Evolutionary conservation across 805 yeast genomes (phyloP).

Genomic region (Wickerhamiella sergipiensis): DNA sequence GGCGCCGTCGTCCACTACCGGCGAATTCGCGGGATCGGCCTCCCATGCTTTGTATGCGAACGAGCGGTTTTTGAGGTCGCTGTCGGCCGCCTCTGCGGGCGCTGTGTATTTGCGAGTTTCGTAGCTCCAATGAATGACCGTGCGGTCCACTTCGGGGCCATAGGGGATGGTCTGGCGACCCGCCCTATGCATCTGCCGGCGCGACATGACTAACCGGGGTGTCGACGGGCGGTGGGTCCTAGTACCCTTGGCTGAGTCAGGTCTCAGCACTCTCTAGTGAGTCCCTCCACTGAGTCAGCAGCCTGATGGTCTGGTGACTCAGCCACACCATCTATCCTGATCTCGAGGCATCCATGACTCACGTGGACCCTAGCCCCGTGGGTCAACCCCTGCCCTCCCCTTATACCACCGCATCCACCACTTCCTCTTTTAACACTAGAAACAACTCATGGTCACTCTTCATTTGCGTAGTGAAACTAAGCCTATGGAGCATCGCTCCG

Average conservation of each 20-base stretch:
- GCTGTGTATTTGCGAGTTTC: constrained; percentile 1
- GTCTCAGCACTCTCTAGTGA: too few species aligned
- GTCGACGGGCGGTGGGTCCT: background rate
- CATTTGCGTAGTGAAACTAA: constrained; percentile 95
- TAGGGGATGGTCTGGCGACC: constrained; percentile 15
- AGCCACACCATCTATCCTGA: too few species aligned
- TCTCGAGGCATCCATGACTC: too few species aligned
- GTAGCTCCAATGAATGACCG: constrained; percentile 13
- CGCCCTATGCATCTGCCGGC: constrained; percentile 14
- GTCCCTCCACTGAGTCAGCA: too few species aligned
- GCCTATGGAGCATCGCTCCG: constrained; percentile 95
- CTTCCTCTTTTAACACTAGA: too few species aligned
- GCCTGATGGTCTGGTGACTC: too few species aligned
- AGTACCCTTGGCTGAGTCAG: background rate
- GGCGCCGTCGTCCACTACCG: constrained; percentile 24
- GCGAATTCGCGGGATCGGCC: constrained; percentile 11
- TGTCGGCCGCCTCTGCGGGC: background rate
- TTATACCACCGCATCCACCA: too few species aligned
- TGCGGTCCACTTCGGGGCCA: constrained; percentile 17
- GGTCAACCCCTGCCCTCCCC: too few species aligned
- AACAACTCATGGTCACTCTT: constrained; percentile 24
- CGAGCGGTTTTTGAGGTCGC: background rate
- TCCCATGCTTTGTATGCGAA: constrained; percentile 13
- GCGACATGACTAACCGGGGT: constrained; percentile 9
- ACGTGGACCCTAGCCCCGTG: too few species aligned